Percentiles rank a stretch among this genome's conserved stretches.
Conservation (phyloP, 139 green algal genomes). For the Astrephomene gubernaculifera region DNA sequence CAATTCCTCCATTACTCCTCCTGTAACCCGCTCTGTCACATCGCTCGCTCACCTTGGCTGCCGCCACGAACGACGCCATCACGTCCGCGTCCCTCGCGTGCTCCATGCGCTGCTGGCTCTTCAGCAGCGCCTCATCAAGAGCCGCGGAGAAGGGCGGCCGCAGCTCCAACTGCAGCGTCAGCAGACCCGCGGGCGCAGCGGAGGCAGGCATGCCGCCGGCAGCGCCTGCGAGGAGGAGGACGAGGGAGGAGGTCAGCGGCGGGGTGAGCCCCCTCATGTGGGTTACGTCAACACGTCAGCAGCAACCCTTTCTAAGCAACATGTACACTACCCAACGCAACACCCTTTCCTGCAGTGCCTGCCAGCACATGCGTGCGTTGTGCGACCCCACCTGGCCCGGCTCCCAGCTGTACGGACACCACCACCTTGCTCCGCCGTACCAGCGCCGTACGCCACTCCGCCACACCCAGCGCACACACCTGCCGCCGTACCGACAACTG, state of each 20-base stretch:
- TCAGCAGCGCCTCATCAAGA: conserved; percentile 48
- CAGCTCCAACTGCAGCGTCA: conserved; percentile 56
- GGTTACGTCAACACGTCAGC: too few species aligned
- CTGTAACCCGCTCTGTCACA: too few species aligned
- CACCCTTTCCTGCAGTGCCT: too few species aligned
- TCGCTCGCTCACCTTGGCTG: conserved; percentile 17
- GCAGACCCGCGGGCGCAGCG: conserved; percentile 44
- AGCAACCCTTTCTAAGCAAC: too few species aligned
- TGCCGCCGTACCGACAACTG: conserved; percentile 20
- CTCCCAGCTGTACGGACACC: conserved; percentile 49
- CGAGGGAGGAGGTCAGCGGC: neutral
- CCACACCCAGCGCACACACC: conserved; percentile 40
- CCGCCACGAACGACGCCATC: conserved; percentile 40
- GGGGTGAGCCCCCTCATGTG: too few species aligned
- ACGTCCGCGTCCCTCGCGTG: conserved; percentile 38
- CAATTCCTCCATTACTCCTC: too few species aligned
- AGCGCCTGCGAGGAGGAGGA: neutral
- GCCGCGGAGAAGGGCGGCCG: conserved; percentile 7
- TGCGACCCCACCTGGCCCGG: conserved; percentile 36
- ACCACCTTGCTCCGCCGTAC: conserved; percentile 39
- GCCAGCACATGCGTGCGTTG: too few species aligned
- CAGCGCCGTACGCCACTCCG: conserved; percentile 56
- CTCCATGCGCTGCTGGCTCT: conserved; percentile 55
- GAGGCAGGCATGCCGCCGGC: conserved; percentile 36
- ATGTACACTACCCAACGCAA: too few species aligned